These are phyloP conservation scores for Pyricularia sp. DNA, from an alignment of 2,329 filamentous ascomycete genomes.

Conservation along the genomic window DNA sequence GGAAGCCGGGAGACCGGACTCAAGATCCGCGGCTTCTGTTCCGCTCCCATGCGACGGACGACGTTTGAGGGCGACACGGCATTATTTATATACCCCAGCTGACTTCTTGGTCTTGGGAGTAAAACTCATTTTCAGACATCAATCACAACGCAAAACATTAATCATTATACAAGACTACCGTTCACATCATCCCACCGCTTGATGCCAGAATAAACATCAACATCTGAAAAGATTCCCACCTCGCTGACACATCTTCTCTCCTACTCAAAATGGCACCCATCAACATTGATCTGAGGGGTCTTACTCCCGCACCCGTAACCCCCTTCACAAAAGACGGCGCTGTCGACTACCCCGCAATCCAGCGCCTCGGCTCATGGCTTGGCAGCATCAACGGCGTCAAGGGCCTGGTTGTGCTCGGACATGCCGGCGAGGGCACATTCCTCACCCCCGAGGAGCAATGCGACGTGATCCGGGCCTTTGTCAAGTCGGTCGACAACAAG, in stretches of 20 bases:
- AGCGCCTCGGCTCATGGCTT: constrained; percentile 42
- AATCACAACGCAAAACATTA: background rate
- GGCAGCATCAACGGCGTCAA: constrained; percentile 41
- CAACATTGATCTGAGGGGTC: constrained; percentile 35
- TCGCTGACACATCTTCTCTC: too few relatives aligned
- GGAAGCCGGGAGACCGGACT: background rate
- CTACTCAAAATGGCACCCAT: background rate
- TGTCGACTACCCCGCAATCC: constrained; percentile 41
- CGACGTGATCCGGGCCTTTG: constrained; percentile 39
- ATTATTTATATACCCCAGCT: background rate
- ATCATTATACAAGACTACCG: background rate
- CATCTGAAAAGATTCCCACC: background rate
- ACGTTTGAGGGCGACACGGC: background rate
- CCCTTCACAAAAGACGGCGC: constrained; percentile 37
- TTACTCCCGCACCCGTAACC: constrained; percentile 41
- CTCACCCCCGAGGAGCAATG: constrained; percentile 38
- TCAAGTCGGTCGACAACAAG: constrained; percentile 36
- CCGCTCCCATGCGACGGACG: background rate
- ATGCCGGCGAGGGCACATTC: constrained; percentile 44
- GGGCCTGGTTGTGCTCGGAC: constrained; percentile 43
- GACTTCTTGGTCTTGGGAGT: background rate
- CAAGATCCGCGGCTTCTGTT: background rate
- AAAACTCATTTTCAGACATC: background rate
- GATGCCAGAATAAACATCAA: background rate
- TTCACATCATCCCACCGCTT: background rate